phyloP scores from a whole-genome alignment of 1,284 basidiomycete genomes.

The Marasmius tenuissimus region DNA sequence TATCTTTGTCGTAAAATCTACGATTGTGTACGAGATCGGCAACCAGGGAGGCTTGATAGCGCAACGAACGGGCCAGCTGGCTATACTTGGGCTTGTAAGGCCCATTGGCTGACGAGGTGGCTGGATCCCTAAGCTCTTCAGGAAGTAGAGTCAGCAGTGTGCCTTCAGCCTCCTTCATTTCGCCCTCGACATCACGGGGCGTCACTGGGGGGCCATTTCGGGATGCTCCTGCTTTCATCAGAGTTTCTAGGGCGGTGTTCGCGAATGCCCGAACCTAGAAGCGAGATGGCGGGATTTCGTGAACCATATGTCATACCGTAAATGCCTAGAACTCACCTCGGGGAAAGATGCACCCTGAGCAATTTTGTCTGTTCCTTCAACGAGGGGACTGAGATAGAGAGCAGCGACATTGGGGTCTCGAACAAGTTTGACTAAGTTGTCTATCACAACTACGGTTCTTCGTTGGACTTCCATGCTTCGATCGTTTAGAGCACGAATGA shows the following conservation, averaged over 20 bases:
- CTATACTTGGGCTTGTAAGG: conserved; percentile 47
- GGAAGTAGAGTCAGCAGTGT: conserved; percentile 66
- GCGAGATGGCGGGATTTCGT: conserved; percentile 8
- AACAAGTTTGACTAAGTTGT: conserved; percentile 98
- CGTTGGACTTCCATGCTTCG: conserved; percentile 95
- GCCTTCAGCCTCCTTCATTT: conserved; percentile 56
- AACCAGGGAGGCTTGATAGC: conserved; percentile 74
- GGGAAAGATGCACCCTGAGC: conserved; percentile 94
- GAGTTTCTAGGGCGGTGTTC: conserved; percentile 74
- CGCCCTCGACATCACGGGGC: conserved; percentile 65
- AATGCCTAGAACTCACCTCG: conserved; percentile 56
- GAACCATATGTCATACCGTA: conserved; percentile 7
- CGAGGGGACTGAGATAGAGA: conserved; percentile 84
- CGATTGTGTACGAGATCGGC: conserved; percentile 77
- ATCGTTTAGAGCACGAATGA: conserved; percentile 93
- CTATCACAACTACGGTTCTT: conserved; percentile 87
- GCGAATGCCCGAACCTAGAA: conserved; percentile 87
- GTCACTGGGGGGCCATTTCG: conserved; percentile 62
- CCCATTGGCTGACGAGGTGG: conserved; percentile 44
- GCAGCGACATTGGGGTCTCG: conserved; percentile 91
- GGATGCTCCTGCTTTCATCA: conserved; percentile 82
- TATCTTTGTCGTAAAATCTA: conserved; percentile 58
- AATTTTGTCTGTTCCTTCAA: conserved; percentile 92
- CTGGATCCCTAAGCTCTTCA: conserved; percentile 41
- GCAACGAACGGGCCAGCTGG: conserved; percentile 52